Conservation (phyloP, 2,329 filamentous ascomycete species). For the Colletotrichum caudatum region DNA sequence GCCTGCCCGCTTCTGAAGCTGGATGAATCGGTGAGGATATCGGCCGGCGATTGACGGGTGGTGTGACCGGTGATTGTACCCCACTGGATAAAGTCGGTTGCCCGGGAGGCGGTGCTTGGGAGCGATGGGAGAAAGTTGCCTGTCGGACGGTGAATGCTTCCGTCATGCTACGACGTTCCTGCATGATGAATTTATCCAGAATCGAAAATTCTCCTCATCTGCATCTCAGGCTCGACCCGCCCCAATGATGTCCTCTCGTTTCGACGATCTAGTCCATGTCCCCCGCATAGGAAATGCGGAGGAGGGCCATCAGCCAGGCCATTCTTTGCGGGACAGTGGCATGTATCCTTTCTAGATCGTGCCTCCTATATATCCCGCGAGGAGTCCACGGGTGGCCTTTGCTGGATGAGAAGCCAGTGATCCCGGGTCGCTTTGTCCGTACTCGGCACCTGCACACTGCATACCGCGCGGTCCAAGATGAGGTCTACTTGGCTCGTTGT, state of each 20-base stretch:
- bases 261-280: background rate
- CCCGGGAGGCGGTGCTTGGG: background rate
- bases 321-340: background rate
- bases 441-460: background rate
- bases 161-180: background rate
- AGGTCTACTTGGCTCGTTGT: background rate
- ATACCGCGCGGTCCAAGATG: background rate
- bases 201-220: background rate
- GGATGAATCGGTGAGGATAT: background rate
- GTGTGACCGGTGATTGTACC: background rate
- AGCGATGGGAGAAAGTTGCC: background rate
- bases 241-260: background rate
- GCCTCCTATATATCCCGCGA: background rate
- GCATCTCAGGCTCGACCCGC: background rate
- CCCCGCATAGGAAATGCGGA: background rate
- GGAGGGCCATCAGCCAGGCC: background rate
- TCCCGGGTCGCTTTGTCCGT: background rate
- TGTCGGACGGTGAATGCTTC: background rate
- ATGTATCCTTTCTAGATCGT: background rate
- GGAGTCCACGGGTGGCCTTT: background rate
- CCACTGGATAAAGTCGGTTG: slow-evolving; percentile 1
- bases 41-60: background rate
- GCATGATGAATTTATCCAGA: background rate
- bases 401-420: background rate
- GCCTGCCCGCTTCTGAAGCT: background rate